Conservation (phyloP, 352 stramenopile species). For the Phytophthora fragariae region DNA sequence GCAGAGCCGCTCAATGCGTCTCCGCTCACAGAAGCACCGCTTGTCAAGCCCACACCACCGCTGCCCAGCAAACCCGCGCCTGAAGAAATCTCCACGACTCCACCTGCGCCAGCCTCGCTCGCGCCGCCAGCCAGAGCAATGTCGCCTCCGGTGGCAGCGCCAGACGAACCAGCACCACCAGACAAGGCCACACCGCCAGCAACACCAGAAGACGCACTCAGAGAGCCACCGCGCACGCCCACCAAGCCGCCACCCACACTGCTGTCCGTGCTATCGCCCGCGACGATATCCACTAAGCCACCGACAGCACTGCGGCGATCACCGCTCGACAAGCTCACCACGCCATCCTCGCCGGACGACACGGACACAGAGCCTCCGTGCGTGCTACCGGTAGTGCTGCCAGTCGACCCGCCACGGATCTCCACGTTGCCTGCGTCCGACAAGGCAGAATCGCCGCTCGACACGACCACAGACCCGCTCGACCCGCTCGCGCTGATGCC, state of each 20-base stretch:
- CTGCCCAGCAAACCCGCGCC: conserved; percentile 1
- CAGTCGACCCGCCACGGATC: conserved; percentile 15
- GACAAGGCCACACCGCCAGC: conserved; percentile 25
- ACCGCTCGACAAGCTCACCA: conserved; percentile 7
- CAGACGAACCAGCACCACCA: conserved; percentile 28
- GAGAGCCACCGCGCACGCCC: conserved; percentile 21
- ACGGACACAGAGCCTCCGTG: conserved; percentile 2
- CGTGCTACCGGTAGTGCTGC: conserved; percentile 22
- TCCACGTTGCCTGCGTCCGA: conserved; percentile 18
- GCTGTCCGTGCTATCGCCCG: conserved; percentile 11
- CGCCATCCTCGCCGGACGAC: background rate
- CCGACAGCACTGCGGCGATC: conserved; percentile 18
- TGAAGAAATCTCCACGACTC: conserved; percentile 4
- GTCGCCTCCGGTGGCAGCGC: background rate
- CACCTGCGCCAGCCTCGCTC: conserved; percentile 13
- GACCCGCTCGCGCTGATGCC: conserved; percentile 14
- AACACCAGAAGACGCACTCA: conserved; percentile 19
- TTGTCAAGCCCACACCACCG: background rate
- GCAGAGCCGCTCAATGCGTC: no score
- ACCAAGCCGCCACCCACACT: conserved; percentile 25
- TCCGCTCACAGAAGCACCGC: no score
- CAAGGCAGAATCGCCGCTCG: conserved; percentile 20
- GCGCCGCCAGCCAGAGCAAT: conserved; percentile 1
- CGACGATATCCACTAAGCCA: background rate
- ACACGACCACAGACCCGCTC: conserved; percentile 15